Conservation (phyloP, 495 filamentous ascomycete species). For the Evernia prunastri region DNA sequence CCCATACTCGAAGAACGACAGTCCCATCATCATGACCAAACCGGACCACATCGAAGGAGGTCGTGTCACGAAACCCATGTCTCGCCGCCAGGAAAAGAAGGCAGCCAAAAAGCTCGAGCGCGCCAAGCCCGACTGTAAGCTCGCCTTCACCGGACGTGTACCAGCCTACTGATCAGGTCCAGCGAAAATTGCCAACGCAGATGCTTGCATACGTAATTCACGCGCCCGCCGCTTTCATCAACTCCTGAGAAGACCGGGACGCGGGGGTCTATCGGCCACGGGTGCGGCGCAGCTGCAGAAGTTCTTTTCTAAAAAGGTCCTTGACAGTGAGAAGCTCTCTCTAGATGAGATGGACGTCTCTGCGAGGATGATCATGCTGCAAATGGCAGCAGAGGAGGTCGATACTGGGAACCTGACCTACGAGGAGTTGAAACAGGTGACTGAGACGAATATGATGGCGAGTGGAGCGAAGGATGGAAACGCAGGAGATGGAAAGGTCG, state of each 20-base stretch:
- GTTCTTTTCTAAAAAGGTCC: background rate
- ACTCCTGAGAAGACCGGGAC: background rate
- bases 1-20: background rate
- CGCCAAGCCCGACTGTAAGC: background rate
- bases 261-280: background rate
- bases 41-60: too few relatives aligned
- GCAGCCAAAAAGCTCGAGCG: background rate
- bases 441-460: background rate
- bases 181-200: background rate
- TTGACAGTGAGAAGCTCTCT: background rate
- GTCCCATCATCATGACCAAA: background rate
- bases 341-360: background rate
- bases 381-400: background rate
- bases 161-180: background rate
- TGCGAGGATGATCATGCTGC: background rate
- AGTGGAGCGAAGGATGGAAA: background rate
- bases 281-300: background rate
- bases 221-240: background rate
- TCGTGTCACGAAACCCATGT: too few relatives aligned
- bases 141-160: background rate
- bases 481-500: background rate
- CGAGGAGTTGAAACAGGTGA: background rate
- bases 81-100: background rate
- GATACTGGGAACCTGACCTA: background rate
- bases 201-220: background rate